These are phyloP conservation scores for Tuber aestivum DNA, from an alignment of 495 filamentous ascomycete species.

Conservation along the genomic window DNA sequence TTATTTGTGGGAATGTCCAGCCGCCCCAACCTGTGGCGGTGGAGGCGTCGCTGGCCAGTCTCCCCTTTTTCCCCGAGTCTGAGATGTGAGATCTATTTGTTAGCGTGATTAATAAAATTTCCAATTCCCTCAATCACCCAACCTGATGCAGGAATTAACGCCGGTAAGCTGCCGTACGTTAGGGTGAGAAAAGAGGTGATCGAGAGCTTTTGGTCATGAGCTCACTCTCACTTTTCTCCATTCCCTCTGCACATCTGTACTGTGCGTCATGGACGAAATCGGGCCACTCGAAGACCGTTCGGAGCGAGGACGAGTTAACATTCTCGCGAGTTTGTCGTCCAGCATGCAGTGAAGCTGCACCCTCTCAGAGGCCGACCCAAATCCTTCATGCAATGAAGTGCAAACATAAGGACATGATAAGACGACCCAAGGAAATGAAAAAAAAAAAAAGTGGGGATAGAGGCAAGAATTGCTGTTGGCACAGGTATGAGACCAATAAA, in stretches of 20 bases:
- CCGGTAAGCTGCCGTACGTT: neutral
- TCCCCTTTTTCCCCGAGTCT: neutral
- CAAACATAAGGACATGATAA: neutral
- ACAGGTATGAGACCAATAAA: neutral
- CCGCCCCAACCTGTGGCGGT: constrained; percentile 24
- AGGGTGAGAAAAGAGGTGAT: neutral
- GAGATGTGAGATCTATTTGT: neutral
- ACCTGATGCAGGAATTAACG: neutral
- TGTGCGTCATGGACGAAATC: neutral
- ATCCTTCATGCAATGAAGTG: neutral
- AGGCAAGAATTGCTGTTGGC: neutral
- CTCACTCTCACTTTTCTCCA: neutral
- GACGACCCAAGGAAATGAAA: neutral
- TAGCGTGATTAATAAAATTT: neutral
- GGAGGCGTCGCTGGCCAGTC: constrained; percentile 16
- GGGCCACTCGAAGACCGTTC: neutral
- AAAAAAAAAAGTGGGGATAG: neutral
- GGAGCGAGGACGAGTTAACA: neutral
- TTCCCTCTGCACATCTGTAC: neutral
- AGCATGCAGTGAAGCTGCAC: neutral
- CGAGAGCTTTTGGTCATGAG: neutral
- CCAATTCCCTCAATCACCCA: neutral
- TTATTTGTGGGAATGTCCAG: constrained; percentile 24
- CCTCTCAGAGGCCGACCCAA: neutral
- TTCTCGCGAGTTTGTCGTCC: neutral